phyloP scores from a whole-genome alignment of 2,329 filamentous ascomycete genomes.

The Catunica adiposa region DNA sequence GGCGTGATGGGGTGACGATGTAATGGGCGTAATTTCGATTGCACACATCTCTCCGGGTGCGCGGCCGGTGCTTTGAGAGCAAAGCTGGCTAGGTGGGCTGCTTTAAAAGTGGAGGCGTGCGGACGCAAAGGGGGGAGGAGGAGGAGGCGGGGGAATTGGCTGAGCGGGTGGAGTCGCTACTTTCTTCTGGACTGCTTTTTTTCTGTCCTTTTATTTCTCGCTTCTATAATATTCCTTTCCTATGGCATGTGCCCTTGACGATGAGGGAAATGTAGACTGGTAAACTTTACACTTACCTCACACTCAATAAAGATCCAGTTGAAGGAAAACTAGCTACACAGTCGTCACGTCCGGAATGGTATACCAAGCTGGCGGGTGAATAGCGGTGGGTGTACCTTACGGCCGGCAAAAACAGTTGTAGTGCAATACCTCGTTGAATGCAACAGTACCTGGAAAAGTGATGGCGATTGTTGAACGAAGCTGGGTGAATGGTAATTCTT shows the following conservation, averaged over 20 bases:
- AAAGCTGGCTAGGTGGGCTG: background rate
- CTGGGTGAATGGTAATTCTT: too few species aligned
- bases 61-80: conserved; percentile 1
- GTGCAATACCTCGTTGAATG: too few species aligned
- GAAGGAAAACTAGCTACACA: background rate
- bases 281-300: background rate
- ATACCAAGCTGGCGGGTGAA: too few species aligned
- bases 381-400: too few species aligned
- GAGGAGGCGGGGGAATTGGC: background rate
- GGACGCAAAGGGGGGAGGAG: background rate
- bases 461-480: too few species aligned
- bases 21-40: conserved; percentile 1
- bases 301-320: background rate
- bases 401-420: too few species aligned
- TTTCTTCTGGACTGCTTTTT: background rate
- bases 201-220: background rate
- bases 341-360: too few species aligned
- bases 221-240: background rate
- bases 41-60: conserved; percentile 1
- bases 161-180: background rate
- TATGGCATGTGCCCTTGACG: too few species aligned
- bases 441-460: too few species aligned
- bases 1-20: conserved; percentile 2
- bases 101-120: background rate
- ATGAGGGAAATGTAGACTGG: too few species aligned